Evolutionary conservation across 306 rosid species (phyloP).

Genomic region (Sophora flavescens): DNA sequence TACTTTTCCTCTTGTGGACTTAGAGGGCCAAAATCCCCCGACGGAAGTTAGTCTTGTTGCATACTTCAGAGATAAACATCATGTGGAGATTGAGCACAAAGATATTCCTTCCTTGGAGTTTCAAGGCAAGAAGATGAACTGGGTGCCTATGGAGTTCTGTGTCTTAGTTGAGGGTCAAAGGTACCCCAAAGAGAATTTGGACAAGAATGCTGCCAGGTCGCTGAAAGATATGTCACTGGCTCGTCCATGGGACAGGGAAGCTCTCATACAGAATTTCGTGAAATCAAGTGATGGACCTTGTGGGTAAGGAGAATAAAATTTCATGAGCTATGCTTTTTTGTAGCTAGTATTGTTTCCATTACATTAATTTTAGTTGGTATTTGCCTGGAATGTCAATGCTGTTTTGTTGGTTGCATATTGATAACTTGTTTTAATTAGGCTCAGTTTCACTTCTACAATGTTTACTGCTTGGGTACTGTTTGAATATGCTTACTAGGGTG

Average conservation of each 20-base stretch:
- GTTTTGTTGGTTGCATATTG: conserved; percentile 4
- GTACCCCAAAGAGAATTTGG: conserved; percentile 60
- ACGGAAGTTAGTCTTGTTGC: conserved; percentile 35
- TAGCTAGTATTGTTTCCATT: conserved; percentile 7
- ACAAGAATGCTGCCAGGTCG: not conserved
- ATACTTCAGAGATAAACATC: conserved; percentile 53
- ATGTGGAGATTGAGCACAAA: conserved; percentile 17
- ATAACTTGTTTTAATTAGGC: not conserved
- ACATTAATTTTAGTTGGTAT: not conserved
- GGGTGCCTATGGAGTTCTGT: conserved; percentile 76
- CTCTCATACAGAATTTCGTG: conserved; percentile 49
- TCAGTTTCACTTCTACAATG: not conserved
- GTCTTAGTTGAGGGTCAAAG: conserved; percentile 71
- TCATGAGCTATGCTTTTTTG: not conserved
- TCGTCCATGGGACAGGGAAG: conserved; percentile 42
- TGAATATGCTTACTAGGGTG: conserved; percentile 19
- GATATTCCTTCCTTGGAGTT: conserved; percentile 68
- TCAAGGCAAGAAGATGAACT: conserved; percentile 53
- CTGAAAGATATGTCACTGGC: conserved; percentile 55
- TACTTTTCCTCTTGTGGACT: conserved; percentile 48
- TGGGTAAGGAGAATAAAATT: conserved; percentile 58
- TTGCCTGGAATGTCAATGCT: conserved; percentile 22
- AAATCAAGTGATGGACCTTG: conserved; percentile 63
- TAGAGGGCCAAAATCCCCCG: conserved; percentile 42
- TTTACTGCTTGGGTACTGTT: not conserved